phyloP scores from a whole-genome alignment of 331 rosid genomes.

The Malus hybrid region DNA sequence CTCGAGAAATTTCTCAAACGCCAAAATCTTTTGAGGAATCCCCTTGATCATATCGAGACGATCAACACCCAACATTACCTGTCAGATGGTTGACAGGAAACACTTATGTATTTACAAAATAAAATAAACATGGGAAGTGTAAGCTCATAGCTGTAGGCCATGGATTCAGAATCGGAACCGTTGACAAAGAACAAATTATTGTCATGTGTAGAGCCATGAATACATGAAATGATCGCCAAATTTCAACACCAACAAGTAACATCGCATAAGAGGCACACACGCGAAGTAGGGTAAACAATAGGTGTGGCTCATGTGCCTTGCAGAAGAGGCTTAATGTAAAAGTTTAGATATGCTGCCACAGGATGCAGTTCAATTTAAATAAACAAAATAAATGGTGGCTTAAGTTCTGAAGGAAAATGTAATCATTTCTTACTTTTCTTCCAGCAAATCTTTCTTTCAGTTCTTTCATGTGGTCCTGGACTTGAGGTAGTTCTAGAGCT shows the following conservation, averaged over 20 bases:
- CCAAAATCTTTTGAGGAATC: constrained; percentile 89
- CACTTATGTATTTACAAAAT: constrained; percentile 17
- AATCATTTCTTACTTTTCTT: constrained; percentile 53
- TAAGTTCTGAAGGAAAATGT: background rate
- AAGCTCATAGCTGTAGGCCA: background rate
- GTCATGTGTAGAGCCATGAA: background rate
- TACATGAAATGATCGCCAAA: background rate
- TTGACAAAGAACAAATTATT: background rate
- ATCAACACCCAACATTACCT: constrained; percentile 96
- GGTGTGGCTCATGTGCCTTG: background rate
- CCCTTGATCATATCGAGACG: constrained; percentile 99
- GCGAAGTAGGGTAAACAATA: background rate
- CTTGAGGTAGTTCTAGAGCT: constrained; percentile 82
- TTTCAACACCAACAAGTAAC: background rate
- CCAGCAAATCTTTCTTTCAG: constrained; percentile 86
- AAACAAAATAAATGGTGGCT: background rate
- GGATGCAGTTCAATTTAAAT: background rate
- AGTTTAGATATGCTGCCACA: background rate
- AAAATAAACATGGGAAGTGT: constrained; percentile 6
- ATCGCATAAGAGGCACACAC: background rate
- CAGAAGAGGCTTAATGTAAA: background rate
- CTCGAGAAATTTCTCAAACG: constrained; percentile 91
- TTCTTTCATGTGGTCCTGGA: constrained; percentile 75
- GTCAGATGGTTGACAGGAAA: constrained; percentile 28
- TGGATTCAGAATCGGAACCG: background rate